These are phyloP conservation scores for Tuber calosporum DNA, from an alignment of 495 filamentous ascomycete genomes.

Conservation along the genomic window DNA sequence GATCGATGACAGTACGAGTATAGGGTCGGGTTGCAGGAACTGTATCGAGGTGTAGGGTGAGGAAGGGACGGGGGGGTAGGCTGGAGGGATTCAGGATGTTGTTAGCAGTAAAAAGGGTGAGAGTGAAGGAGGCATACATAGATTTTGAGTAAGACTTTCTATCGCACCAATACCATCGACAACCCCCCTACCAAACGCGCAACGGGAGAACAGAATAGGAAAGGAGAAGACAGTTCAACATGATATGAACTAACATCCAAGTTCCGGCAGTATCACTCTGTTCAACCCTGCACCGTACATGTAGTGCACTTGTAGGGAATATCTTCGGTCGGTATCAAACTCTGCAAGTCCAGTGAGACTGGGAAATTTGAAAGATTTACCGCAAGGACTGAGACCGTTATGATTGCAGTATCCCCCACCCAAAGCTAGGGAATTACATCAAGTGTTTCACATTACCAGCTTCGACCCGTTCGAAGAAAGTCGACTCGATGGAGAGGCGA, in stretches of 20 bases:
- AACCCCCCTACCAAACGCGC: not conserved
- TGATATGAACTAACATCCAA: constrained; percentile 8
- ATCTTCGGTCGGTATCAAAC: not conserved
- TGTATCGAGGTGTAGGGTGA: not conserved
- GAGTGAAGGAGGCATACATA: not conserved
- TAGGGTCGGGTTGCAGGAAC: not conserved
- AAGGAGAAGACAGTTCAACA: constrained; percentile 13
- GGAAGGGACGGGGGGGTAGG: not conserved
- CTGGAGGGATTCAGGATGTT: not conserved
- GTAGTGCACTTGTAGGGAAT: too few relatives aligned
- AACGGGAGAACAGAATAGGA: not conserved
- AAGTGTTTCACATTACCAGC: not conserved
- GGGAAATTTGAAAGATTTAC: constrained; percentile 37
- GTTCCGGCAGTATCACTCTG: not conserved
- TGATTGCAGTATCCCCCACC: not conserved
- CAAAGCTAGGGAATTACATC: not conserved
- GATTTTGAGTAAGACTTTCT: not conserved
- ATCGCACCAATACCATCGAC: not conserved
- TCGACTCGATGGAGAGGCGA: not conserved
- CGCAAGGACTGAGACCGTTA: constrained; percentile 23
- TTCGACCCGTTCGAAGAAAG: not conserved
- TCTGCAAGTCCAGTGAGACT: constrained; percentile 27
- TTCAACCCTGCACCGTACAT: too few relatives aligned
- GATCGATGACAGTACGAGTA: too few relatives aligned
- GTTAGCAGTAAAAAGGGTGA: not conserved